phyloP scores from a whole-genome alignment of 2,329 filamentous ascomycete species.

The Beauveria rudraprayagi region DNA sequence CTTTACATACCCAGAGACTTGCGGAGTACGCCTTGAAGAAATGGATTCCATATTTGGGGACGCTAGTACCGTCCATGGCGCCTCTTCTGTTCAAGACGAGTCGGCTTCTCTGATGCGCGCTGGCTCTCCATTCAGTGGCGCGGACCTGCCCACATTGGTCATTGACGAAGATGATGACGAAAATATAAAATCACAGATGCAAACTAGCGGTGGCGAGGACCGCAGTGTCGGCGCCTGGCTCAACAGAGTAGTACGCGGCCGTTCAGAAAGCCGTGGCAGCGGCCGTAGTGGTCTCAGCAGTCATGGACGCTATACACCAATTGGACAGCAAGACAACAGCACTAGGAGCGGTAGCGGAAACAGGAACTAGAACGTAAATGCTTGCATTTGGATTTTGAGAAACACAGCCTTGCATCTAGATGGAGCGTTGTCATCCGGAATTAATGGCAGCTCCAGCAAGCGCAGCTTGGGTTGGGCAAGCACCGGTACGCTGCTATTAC shows the following conservation, averaged over 20 bases:
- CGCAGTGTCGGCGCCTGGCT: constrained; percentile 44
- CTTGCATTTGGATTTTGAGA: constrained; percentile 32
- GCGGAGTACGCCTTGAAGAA: constrained; percentile 88
- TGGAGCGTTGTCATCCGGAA: not conserved
- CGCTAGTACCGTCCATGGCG: constrained; percentile 71
- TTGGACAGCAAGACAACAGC: constrained; percentile 33
- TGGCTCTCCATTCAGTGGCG: constrained; percentile 66
- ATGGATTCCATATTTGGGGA: constrained; percentile 96
- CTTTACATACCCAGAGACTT: constrained; percentile 95
- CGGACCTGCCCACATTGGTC: constrained; percentile 74
- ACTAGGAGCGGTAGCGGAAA: constrained; percentile 17
- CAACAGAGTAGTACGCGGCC: constrained; percentile 32
- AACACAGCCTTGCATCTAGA: constrained; percentile 1
- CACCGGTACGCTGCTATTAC: not conserved
- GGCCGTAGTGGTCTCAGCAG: constrained; percentile 29
- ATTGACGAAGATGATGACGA: constrained; percentile 54
- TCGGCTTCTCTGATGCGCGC: constrained; percentile 72
- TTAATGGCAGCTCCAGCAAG: not conserved
- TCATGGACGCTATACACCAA: constrained; percentile 34
- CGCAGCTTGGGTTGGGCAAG: not conserved
- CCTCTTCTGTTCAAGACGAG: constrained; percentile 70
- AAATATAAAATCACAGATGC: constrained; percentile 34
- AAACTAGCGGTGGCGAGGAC: constrained; percentile 26
- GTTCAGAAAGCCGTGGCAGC: constrained; percentile 30
- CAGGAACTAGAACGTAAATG: constrained; percentile 18